phyloP scores from a whole-genome alignment of 164 flowering plant genomes.

The Vitis rupestris region DNA sequence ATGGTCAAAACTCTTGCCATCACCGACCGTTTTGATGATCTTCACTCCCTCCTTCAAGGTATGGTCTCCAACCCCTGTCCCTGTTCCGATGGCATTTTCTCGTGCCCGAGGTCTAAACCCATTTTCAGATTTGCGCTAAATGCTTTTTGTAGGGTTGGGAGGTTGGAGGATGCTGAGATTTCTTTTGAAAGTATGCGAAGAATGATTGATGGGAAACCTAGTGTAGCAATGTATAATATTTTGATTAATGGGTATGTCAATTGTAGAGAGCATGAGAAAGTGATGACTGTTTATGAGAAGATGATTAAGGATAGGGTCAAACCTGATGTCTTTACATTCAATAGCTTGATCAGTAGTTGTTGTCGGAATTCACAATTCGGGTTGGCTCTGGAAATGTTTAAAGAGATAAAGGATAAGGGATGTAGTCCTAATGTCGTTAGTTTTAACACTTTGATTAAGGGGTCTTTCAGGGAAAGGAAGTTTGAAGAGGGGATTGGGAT shows the following conservation, averaged over 20 bases:
- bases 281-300: conserved; percentile 45
- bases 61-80: conserved; percentile 79
- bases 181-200: conserved; percentile 60
- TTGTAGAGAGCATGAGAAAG: conserved; percentile 31
- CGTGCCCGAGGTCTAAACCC: conserved; percentile 62
- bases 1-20: conserved; percentile 4
- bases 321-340: conserved; percentile 80
- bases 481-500: conserved; percentile 66
- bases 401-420: conserved; percentile 70
- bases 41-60: conserved; percentile 37
- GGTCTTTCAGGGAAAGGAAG: conserved; percentile 61
- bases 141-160: conserved; percentile 53
- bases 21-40: conserved; percentile 17
- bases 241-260: conserved; percentile 56
- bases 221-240: conserved; percentile 55
- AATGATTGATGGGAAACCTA: conserved; percentile 70
- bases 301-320: conserved; percentile 68
- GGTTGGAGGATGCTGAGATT: conserved; percentile 52
- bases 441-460: conserved; percentile 80
- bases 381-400: conserved; percentile 65
- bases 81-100: conserved; percentile 80
- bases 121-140: conserved; percentile 56
- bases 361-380: conserved; percentile 55
- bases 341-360: conserved; percentile 61
- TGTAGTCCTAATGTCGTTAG: conserved; percentile 83